Conservation (phyloP, 805 yeast species). For the Huiozyma naganishii region DNA sequence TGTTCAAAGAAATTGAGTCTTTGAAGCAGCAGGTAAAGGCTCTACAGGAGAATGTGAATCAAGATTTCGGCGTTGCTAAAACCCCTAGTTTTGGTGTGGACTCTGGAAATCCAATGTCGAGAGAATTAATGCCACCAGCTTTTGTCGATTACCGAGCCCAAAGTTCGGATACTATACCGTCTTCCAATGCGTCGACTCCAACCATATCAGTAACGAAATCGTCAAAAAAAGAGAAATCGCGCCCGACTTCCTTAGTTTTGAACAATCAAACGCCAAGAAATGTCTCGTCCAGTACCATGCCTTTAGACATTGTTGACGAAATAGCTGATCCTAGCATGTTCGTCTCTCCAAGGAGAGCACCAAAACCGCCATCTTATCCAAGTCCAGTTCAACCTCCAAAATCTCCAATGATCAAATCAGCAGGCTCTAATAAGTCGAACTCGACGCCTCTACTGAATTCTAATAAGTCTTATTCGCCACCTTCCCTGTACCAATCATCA, state of each 20-base stretch:
- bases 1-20: conserved; percentile 79
- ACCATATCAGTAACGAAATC: too few relatives aligned
- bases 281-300: conserved; percentile 2
- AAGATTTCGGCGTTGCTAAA: background rate
- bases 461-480: conserved; percentile 14
- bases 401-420: conserved; percentile 17
- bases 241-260: conserved; percentile 11
- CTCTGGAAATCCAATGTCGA: background rate
- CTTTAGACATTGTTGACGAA: conserved; percentile 2
- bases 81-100: background rate
- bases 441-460: conserved; percentile 1
- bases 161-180: conserved; percentile 13
- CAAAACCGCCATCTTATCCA: conserved; percentile 49
- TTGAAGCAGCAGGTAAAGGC: conserved; percentile 22
- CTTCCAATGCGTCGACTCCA: conserved; percentile 7
- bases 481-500: conserved; percentile 16
- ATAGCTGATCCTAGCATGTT: conserved; percentile 28
- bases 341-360: conserved; percentile 63
- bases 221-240: background rate
- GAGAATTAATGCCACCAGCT: conserved; percentile 34
- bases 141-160: conserved; percentile 13
- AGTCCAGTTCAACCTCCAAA: conserved; percentile 32
- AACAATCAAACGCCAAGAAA: conserved; percentile 7
- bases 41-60: background rate
- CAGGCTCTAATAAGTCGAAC: background rate